Evolutionary conservation across 139 green algal species (phyloP).

Genomic region (Spirogloea muscicola): DNA sequence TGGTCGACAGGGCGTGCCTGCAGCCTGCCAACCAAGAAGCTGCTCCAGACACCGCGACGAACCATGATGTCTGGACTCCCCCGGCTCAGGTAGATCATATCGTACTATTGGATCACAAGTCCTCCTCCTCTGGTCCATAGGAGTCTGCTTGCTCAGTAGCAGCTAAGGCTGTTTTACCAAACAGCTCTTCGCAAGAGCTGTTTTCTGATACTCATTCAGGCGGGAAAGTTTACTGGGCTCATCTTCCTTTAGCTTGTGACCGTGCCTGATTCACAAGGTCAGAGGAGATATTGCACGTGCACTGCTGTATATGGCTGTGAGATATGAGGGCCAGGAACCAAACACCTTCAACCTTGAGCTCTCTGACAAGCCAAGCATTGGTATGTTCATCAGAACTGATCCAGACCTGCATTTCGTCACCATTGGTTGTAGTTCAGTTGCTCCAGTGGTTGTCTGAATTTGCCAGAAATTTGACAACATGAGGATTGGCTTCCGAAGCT

Average conservation of each 20-base stretch:
- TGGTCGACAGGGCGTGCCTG: background rate
- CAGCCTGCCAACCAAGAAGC: conserved; percentile 21
- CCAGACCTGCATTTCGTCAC: too few relatives aligned
- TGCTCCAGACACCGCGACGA: conserved; percentile 12
- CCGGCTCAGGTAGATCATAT: conserved; percentile 6
- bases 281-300: conserved; percentile 40
- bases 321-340: conserved; percentile 10
- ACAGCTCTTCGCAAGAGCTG: too few relatives aligned
- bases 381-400: background rate
- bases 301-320: conserved; percentile 42
- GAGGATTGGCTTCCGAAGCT: too few relatives aligned
- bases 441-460: too few relatives aligned
- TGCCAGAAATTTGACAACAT: too few relatives aligned
- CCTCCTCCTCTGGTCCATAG: background rate
- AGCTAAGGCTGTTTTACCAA: background rate
- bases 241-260: background rate
- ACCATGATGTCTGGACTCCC: conserved; percentile 12
- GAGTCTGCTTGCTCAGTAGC: background rate
- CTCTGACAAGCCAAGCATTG: conserved; percentile 17
- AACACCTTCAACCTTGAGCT: conserved; percentile 28
- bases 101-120: background rate
- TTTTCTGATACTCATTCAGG: too few relatives aligned
- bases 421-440: too few relatives aligned
- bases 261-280: background rate
- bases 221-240: background rate